phyloP scores from a whole-genome alignment of 1,284 basidiomycete species.

The Ceratobasidium sp. region DNA sequence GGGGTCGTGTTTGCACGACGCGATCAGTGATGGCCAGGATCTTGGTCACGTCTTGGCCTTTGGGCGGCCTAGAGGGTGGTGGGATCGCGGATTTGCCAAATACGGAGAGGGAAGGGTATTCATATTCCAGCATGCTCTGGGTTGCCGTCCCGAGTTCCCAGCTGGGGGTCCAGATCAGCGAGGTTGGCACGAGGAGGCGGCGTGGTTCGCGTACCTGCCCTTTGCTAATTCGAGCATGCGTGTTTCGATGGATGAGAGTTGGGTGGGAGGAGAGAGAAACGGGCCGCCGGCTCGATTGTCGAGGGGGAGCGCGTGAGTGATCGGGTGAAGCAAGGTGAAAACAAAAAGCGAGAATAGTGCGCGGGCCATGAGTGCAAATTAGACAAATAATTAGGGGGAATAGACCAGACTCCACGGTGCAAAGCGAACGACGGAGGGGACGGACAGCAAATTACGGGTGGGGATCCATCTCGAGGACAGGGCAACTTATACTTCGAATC shows the following conservation, averaged over 20 bases:
- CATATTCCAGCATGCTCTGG: conserved; percentile 77
- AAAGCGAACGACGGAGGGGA: conserved; percentile 5
- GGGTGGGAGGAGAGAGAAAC: neutral
- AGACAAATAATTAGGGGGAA: neutral
- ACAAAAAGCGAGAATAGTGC: neutral
- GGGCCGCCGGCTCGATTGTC: neutral
- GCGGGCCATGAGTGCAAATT: neutral
- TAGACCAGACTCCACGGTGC: neutral
- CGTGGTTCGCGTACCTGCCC: conserved; percentile 28
- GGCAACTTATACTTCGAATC: neutral
- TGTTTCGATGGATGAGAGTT: conserved; percentile 15
- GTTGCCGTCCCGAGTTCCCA: conserved; percentile 86
- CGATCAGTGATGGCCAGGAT: conserved; percentile 71
- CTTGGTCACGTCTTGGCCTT: conserved; percentile 60
- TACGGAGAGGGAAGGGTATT: conserved; percentile 74
- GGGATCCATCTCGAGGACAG: neutral
- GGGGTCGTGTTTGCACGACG: conserved; percentile 62
- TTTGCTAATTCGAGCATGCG: conserved; percentile 31
- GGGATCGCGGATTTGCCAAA: conserved; percentile 64
- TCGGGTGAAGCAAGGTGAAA: neutral
- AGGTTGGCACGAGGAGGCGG: conserved; percentile 9
- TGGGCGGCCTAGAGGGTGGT: conserved; percentile 58
- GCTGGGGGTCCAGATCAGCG: conserved; percentile 57
- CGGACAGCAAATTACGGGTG: neutral
- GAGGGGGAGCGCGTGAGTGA: neutral